Percentiles rank a stretch among this genome's conserved stretches.
Evolutionary conservation across 1,284 basidiomycete species (phyloP).

Genomic region (Phellinidium pouzarii): DNA sequence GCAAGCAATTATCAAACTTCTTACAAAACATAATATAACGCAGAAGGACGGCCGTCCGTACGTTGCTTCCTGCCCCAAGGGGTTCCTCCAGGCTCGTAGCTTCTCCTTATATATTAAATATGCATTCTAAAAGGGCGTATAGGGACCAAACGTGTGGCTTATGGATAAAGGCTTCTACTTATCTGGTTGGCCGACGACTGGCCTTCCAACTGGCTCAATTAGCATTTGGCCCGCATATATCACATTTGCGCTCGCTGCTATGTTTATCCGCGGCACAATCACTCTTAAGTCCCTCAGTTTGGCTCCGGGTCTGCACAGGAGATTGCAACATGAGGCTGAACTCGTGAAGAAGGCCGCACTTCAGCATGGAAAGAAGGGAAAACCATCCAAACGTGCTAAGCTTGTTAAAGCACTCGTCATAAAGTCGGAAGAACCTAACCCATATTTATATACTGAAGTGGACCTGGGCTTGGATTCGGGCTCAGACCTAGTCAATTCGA

Average conservation of each 20-base stretch:
- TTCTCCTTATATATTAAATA: background rate
- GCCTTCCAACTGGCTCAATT: conserved; percentile 13
- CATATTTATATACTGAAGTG: no score
- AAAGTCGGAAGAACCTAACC: no score
- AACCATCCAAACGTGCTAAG: no score
- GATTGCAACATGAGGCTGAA: background rate
- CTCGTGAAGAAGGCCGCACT: background rate
- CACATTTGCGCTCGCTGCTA: conserved; percentile 13
- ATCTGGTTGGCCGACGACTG: conserved; percentile 10
- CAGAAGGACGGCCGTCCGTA: conserved; percentile 14
- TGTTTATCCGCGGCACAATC: conserved; percentile 14
- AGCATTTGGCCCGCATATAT: conserved; percentile 14
- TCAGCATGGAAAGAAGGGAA: background rate
- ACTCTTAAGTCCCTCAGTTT: background rate
- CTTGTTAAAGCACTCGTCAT: no score
- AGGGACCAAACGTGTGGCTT: conserved; percentile 13
- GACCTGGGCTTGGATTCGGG: no score
- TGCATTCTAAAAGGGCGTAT: background rate
- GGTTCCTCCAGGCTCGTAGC: conserved; percentile 11
- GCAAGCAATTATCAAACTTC: conserved; percentile 14
- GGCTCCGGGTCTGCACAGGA: background rate
- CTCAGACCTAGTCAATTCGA: no score
- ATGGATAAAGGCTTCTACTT: conserved; percentile 4
- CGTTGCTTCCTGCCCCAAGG: conserved; percentile 13
- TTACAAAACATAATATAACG: conserved; percentile 10